These are phyloP conservation scores for Elsinoe necatrix DNA, from an alignment of 2,329 filamentous ascomycete genomes.

Conservation along the genomic window DNA sequence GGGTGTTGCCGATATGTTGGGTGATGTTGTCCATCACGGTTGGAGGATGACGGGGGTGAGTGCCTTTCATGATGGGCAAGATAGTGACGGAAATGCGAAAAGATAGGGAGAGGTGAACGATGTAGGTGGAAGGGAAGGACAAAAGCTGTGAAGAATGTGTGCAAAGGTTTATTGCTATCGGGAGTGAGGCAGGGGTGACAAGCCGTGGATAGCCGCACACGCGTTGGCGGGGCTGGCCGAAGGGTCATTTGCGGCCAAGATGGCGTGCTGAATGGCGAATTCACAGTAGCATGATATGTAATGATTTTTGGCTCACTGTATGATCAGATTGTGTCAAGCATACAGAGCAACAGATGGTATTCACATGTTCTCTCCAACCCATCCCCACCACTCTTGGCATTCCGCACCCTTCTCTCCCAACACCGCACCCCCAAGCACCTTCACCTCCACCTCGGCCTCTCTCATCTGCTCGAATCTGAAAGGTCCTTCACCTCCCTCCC, in stretches of 20 bases:
- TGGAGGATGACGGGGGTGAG: conserved; percentile 45
- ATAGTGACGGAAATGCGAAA: conserved; percentile 24
- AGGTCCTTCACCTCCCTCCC: conserved; percentile 64
- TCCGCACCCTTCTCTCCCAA: conserved; percentile 53
- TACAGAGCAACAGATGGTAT: neutral
- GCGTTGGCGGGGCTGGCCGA: neutral
- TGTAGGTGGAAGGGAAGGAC: neutral
- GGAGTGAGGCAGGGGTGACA: neutral
- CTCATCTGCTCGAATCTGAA: conserved; percentile 78
- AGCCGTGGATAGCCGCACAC: conserved; percentile 14
- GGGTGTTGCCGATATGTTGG: conserved; percentile 61
- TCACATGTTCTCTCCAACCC: conserved; percentile 72
- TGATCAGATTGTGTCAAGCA: neutral
- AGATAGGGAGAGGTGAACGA: neutral
- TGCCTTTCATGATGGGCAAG: conserved; percentile 39
- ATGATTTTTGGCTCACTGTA: neutral
- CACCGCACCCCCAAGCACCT: conserved; percentile 68
- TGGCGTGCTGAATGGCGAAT: neutral
- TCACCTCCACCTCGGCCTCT: conserved; percentile 71
- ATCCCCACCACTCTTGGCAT: conserved; percentile 79
- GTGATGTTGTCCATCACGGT: conserved; percentile 59
- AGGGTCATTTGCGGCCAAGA: neutral
- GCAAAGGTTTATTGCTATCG: conserved; percentile 10
- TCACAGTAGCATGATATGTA: neutral
- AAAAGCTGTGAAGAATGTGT: conserved; percentile 8